These are phyloP conservation scores for Rhizoclosmatium globosum DNA, from an alignment of 192 early-diverging fungal genomes.

Conservation along the genomic window DNA sequence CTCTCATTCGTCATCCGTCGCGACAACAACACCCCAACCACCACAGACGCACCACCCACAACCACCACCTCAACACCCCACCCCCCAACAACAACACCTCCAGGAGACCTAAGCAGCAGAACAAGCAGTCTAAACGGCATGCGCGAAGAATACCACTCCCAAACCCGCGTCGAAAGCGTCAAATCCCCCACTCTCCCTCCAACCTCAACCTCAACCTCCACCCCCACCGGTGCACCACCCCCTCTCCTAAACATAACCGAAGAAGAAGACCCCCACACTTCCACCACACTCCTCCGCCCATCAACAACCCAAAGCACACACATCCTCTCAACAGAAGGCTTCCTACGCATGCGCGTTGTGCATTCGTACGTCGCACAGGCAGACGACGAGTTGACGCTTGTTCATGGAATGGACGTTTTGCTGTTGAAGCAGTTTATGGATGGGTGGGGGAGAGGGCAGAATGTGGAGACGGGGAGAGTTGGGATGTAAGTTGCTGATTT, in stretches of 20 bases:
- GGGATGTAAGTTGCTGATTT: slow-evolving; percentile 19
- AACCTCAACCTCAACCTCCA: neutral
- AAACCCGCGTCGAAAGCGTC: neutral
- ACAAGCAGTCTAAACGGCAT: neutral
- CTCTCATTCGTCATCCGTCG: slow-evolving; percentile 30
- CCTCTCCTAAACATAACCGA: neutral
- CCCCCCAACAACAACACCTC: no score
- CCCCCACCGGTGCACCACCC: neutral
- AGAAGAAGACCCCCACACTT: neutral
- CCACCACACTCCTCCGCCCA: neutral
- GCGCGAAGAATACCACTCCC: neutral
- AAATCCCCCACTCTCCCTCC: neutral
- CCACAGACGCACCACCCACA: neutral
- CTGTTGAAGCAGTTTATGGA: slow-evolving; percentile 49
- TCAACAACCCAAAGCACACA: neutral
- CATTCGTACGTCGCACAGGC: slow-evolving; percentile 34
- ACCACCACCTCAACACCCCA: neutral
- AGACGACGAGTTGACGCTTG: slow-evolving; percentile 43
- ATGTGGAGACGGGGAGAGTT: slow-evolving; percentile 20
- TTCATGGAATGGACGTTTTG: slow-evolving; percentile 38
- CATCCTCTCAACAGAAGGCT: neutral
- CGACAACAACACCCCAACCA: neutral
- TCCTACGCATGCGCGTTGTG: slow-evolving; percentile 9
- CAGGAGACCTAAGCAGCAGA: neutral
- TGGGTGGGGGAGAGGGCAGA: slow-evolving; percentile 43